Conservation (phyloP, 2,329 filamentous ascomycete species). For the Colletotrichum sp. region DNA sequence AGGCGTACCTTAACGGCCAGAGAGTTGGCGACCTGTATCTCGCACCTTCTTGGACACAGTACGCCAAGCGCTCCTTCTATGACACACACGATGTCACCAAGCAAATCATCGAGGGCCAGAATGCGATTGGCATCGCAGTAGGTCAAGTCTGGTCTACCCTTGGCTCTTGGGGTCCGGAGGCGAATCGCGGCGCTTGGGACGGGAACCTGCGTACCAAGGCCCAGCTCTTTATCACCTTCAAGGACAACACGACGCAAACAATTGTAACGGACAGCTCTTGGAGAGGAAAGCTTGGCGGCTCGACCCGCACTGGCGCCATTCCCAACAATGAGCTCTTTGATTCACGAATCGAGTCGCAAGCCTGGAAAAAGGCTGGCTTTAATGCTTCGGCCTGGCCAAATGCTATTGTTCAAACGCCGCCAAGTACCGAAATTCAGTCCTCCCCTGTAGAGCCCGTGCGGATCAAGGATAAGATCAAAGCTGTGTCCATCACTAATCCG, state of each 20-base stretch:
- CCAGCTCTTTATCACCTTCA: background rate
- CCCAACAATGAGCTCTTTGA: background rate
- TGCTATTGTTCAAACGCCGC: background rate
- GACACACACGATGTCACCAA: background rate
- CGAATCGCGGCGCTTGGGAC: background rate
- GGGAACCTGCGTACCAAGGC: background rate
- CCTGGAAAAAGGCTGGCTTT: background rate
- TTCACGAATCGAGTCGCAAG: background rate
- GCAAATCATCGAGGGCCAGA: background rate
- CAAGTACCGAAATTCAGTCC: background rate
- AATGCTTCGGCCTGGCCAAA: background rate
- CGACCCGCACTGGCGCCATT: background rate
- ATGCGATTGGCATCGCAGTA: background rate
- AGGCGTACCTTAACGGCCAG: background rate
- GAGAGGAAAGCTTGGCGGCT: background rate
- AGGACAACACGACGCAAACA: background rate
- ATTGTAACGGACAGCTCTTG: background rate
- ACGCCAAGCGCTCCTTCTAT: background rate
- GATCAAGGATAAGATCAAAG: accelerated
- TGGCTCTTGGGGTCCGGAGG: background rate
- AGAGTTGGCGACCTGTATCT: background rate
- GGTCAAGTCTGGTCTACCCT: background rate
- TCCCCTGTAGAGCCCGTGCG: background rate
- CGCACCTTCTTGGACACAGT: background rate
- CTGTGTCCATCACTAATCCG: background rate